Evolutionary conservation across 2,329 filamentous ascomycete species (phyloP), one percentile per base, ranked within the genome.

Genomic region (Elsinoe ampelina): DNA sequence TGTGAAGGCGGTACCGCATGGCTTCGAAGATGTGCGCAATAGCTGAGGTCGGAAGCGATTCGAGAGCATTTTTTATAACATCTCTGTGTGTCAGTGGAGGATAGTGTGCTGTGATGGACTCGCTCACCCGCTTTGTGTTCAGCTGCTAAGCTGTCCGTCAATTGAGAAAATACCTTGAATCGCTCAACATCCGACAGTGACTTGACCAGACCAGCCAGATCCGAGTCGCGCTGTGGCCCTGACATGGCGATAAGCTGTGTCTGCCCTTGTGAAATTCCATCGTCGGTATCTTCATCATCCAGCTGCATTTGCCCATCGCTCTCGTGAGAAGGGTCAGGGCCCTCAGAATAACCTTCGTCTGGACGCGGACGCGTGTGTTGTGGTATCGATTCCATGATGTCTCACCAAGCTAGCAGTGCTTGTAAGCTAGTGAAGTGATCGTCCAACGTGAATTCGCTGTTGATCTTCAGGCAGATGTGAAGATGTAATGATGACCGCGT

Each of bases 1-100:
- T 92, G 71, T 96, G 91, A 2, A 97, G 83, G 54, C 91, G 80
- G 3, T 90, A 88, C 60, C 85, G 87, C 15, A 95, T 75, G 61
- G 85, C 81, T 56, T 91, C 82, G 47, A 95, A 88, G 55, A 96
- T 87, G 43, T 85, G 79, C 51, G 86, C 84, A 59, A 96, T 84
- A 55, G 84, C 82, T 5, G 87, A 87, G 0, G 89, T 95, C 15
- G 87, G 87, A 26, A 96, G 77, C 57, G 86, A 84, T 58, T 85
- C 81, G 57, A 96, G 77, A 20, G 95, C 79, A 45, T 82, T 79
- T 73, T 92, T 89, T 39, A 87, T 86, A 62, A 95, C 81, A 68
- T 92, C 90, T 95, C 66, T 57, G 47, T 5, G n/a, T 19, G 35
- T 51, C 13, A 41, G 20, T 47, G 57, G 57, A 35, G 39, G 13